These are phyloP conservation scores for Leptomonas seymouri DNA, from an alignment of 208 protist genomes.

Conservation along the genomic window DNA sequence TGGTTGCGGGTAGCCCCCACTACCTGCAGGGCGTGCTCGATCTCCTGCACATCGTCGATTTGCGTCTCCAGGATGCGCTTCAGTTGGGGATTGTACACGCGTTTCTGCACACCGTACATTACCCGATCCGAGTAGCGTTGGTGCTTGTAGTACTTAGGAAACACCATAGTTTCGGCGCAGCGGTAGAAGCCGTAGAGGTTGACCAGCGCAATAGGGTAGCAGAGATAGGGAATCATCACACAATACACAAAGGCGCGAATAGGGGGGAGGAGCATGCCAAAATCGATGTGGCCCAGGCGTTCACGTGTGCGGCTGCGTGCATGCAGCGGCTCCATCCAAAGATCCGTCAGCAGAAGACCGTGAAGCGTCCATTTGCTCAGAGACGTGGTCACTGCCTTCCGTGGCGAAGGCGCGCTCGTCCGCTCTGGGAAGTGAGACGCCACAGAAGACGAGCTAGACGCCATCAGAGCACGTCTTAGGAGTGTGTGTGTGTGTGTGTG, in stretches of 20 bases:
- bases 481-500: too few species aligned
- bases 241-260: conserved; percentile 79
- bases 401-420: not conserved
- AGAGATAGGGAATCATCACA: conserved; percentile 76
- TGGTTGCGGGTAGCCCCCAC: conserved; percentile 59
- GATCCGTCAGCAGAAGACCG: conserved; percentile 58
- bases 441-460: conserved; percentile 11
- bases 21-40: conserved; percentile 77
- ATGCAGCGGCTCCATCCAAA: conserved; percentile 81
- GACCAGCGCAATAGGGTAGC: conserved; percentile 72
- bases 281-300: conserved; percentile 86
- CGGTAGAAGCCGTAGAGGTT: conserved; percentile 82
- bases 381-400: not conserved
- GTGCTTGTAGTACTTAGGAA: conserved; percentile 70
- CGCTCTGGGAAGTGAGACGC: conserved; percentile 23
- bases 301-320: conserved; percentile 74
- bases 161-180: conserved; percentile 65
- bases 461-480: not conserved
- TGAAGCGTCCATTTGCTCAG: conserved; percentile 17
- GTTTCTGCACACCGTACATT: conserved; percentile 86
- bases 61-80: conserved; percentile 60
- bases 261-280: conserved; percentile 80
- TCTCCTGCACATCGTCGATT: conserved; percentile 71
- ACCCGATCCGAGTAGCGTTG: conserved; percentile 77
- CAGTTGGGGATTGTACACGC: conserved; percentile 65